These are phyloP conservation scores for Tolypocladium album DNA, from an alignment of 2,329 filamentous ascomycete genomes.

Conservation along the genomic window DNA sequence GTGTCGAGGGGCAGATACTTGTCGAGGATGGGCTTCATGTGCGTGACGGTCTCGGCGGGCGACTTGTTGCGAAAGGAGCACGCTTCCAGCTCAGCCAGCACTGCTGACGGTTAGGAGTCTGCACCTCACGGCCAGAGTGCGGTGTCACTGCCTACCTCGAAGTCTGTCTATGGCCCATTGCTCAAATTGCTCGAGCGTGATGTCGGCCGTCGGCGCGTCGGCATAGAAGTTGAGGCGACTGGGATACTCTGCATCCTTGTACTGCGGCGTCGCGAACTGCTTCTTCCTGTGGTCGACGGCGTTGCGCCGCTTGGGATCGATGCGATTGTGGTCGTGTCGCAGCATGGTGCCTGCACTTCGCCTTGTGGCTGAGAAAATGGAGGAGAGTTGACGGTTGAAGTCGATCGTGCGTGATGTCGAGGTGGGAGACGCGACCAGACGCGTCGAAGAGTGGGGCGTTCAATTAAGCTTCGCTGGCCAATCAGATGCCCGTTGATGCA, in stretches of 20 bases:
- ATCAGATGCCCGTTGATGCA: background rate
- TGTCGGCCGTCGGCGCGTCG: conserved; percentile 80
- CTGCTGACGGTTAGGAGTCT: conserved; percentile 26
- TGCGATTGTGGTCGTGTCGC: conserved; percentile 39
- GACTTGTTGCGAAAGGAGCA: conserved; percentile 91
- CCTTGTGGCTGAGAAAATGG: background rate
- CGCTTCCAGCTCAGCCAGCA: conserved; percentile 81
- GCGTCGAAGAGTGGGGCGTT: conserved; percentile 15
- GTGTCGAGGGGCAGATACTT: conserved; percentile 77
- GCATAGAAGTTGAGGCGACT: conserved; percentile 88
- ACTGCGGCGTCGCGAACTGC: conserved; percentile 71
- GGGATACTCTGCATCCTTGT: conserved; percentile 69
- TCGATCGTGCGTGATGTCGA: conserved; percentile 4
- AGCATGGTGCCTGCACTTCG: conserved; percentile 27
- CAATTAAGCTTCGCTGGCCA: conserved; percentile 10
- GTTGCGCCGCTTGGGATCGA: conserved; percentile 63
- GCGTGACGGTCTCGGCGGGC: conserved; percentile 66
- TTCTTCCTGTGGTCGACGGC: conserved; percentile 71
- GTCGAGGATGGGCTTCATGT: conserved; percentile 78
- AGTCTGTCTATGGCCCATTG: conserved; percentile 95
- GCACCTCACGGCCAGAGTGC: background rate
- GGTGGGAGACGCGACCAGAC: conserved; percentile 21
- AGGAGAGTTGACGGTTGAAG: background rate
- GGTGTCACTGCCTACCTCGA: conserved; percentile 44
- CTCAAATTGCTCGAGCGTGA: conserved; percentile 94